phyloP scores from a whole-genome alignment of 1,284 basidiomycete species.

The Ustilago lituana region DNA sequence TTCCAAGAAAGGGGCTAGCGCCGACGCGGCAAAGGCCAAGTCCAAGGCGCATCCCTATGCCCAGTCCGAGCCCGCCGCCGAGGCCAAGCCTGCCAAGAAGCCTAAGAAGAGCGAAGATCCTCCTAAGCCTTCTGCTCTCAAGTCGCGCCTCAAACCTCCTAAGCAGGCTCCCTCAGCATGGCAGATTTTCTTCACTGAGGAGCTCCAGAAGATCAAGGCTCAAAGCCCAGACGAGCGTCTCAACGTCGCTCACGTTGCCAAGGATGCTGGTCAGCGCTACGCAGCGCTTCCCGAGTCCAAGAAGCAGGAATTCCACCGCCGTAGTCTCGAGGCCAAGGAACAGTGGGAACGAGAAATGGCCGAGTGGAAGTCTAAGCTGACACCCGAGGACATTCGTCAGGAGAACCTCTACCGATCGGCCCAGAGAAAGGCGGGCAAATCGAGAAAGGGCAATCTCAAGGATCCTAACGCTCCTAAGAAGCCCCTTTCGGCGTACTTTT shows the following conservation, averaged over 20 bases:
- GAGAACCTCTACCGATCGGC: conserved; percentile 91
- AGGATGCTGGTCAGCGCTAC: conserved; percentile 91
- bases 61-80: conserved; percentile 32
- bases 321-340: conserved; percentile 84
- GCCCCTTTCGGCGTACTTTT: conserved; percentile 91
- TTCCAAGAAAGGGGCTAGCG: conserved; percentile 48
- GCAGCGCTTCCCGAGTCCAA: conserved; percentile 79
- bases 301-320: conserved; percentile 72
- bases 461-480: conserved; percentile 97
- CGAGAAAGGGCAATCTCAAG: conserved; percentile 91
- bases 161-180: conserved; percentile 93
- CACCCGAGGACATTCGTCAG: conserved; percentile 91
- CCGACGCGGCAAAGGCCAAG: conserved; percentile 43
- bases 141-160: conserved; percentile 78
- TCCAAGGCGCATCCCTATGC: conserved; percentile 45
- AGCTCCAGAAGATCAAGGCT: conserved; percentile 84
- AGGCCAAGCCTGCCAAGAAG: conserved; percentile 47
- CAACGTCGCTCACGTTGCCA: conserved; percentile 93
- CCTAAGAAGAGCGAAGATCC: conserved; percentile 50
- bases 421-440: conserved; percentile 91
- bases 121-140: conserved; percentile 67
- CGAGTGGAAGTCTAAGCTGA: conserved; percentile 86
- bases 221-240: conserved; percentile 73
- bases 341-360: conserved; percentile 80
- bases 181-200: conserved; percentile 96